phyloP scores from a whole-genome alignment of 2,329 filamentous ascomycete genomes.

The Neopestalotiopsis sp. region DNA sequence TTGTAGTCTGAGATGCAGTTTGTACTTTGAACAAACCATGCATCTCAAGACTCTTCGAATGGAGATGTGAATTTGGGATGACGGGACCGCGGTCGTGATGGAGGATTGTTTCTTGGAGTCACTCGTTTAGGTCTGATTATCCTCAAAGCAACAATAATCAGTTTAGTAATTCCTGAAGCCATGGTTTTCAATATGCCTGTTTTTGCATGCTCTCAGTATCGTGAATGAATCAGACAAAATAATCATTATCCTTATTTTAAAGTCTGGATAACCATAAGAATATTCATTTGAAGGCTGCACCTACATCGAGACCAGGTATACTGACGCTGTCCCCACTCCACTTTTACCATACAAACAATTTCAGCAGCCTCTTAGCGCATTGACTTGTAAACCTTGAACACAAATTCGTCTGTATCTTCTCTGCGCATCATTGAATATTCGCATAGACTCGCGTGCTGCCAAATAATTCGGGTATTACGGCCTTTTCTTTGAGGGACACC shows the following conservation, averaged over 20 bases:
- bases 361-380: background rate
- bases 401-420: background rate
- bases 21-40: background rate
- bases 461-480: no score
- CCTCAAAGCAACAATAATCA: slow-evolving; percentile 13
- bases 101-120: slow-evolving; percentile 8
- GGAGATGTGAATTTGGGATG: background rate
- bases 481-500: no score
- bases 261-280: no score
- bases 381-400: background rate
- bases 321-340: background rate
- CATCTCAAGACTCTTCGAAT: background rate
- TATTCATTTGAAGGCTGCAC: no score
- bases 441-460: no score
- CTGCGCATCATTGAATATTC: background rate
- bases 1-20: background rate
- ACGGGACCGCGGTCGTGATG: background rate
- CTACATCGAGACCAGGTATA: background rate
- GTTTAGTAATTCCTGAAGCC: background rate
- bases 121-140: slow-evolving; percentile 6
- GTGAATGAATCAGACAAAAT: no score
- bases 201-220: no score
- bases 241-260: no score
- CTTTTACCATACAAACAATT: background rate
- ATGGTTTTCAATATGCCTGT: background rate